Evolutionary conservation across 306 rosid species (phyloP).

Genomic region (Delonix regia): DNA sequence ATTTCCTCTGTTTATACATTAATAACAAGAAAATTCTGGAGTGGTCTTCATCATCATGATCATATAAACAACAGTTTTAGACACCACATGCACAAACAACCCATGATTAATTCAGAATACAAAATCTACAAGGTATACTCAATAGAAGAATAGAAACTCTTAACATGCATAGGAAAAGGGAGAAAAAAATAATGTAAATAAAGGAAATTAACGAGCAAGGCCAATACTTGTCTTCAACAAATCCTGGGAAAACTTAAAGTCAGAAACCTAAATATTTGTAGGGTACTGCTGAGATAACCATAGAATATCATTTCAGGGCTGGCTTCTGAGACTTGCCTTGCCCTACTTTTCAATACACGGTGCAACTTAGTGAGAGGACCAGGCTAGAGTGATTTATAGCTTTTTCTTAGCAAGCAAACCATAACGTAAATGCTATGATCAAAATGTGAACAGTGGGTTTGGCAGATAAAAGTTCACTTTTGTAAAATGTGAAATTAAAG

Average conservation of each 20-base stretch:
- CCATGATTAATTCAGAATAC: background rate
- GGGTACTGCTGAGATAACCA: background rate
- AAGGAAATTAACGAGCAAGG: background rate
- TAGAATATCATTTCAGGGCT: background rate
- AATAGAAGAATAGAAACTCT: background rate
- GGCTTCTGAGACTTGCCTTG: background rate
- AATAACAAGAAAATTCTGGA: too few relatives aligned
- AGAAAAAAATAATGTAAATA: background rate
- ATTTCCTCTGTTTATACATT: too few relatives aligned
- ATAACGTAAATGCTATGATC: slow-evolving; percentile 6
- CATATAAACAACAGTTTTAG: background rate
- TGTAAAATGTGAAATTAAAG: background rate
- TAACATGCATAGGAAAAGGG: background rate
- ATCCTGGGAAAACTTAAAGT: background rate
- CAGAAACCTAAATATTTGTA: background rate
- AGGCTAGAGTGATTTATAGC: slow-evolving; percentile 8
- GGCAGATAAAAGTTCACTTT: slow-evolving; percentile 2
- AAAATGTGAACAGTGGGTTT: slow-evolving; percentile 16
- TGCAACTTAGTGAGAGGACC: background rate
- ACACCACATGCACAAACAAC: background rate
- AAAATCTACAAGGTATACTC: background rate
- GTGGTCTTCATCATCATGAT: too few relatives aligned
- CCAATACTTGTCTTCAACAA: background rate
- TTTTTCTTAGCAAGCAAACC: slow-evolving; percentile 30
- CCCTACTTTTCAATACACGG: background rate